phyloP scores from a whole-genome alignment of 73 alveolate genomes.

The Symbiodinium natans region DNA sequence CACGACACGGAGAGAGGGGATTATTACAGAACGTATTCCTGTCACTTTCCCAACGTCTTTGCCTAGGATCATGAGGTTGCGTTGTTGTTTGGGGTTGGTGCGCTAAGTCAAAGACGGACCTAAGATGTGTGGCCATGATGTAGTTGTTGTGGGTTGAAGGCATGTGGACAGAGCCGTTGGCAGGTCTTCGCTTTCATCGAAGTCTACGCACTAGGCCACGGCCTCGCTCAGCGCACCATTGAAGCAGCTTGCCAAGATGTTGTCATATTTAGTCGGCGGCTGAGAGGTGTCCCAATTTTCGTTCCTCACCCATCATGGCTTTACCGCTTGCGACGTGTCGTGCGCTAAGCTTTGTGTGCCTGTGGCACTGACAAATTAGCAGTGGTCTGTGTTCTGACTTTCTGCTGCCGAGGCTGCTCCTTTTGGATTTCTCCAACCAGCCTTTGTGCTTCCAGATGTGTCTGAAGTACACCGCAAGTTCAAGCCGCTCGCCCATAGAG shows the following conservation, averaged over 20 bases:
- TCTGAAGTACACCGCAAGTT: slow-evolving; percentile 21
- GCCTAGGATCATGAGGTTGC: too few relatives aligned
- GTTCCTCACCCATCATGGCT: slow-evolving; percentile 51
- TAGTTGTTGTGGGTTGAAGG: too few relatives aligned
- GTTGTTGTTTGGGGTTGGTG: too few relatives aligned
- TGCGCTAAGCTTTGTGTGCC: neutral
- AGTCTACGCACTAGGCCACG: slow-evolving; percentile 50
- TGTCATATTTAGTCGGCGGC: neutral
- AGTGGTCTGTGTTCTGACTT: neutral
- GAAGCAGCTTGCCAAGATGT: neutral
- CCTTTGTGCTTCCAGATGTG: slow-evolving; percentile 62
- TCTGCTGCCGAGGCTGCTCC: slow-evolving; percentile 45
- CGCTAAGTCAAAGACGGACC: too few relatives aligned
- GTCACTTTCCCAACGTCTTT: too few relatives aligned
- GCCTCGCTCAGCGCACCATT: neutral
- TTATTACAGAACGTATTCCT: too few relatives aligned
- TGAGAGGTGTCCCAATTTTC: slow-evolving; percentile 47
- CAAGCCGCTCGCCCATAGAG: neutral
- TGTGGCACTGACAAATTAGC: neutral
- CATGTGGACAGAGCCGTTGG: too few relatives aligned
- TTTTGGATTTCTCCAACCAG: slow-evolving; percentile 47
- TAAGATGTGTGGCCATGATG: too few relatives aligned
- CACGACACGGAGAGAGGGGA: too few relatives aligned
- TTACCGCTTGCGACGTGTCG: slow-evolving; percentile 53
- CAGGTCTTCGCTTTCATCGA: slow-evolving; percentile 81